A percentile compares a stretch with the other conserved stretches of the same genome.
phyloP scores from a whole-genome alignment of 495 filamentous ascomycete species.

The Penicillium soppii region DNA sequence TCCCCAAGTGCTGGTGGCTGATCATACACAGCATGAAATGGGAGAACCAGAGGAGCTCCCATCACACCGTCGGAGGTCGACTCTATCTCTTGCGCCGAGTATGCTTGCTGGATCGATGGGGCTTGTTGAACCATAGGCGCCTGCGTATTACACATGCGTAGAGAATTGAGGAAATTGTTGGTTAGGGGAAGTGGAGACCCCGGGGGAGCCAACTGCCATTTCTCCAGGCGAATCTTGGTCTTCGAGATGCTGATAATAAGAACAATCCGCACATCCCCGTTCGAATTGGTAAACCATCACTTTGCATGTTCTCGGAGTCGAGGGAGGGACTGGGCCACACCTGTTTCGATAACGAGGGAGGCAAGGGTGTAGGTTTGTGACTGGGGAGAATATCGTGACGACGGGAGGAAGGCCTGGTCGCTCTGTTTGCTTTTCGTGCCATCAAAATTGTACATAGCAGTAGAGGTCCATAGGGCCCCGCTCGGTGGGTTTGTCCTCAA shows the following conservation, averaged over 20 bases:
- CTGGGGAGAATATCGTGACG: not conserved
- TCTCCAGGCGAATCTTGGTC: conserved; percentile 20
- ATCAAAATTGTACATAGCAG: not conserved
- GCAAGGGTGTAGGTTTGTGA: conserved; percentile 12
- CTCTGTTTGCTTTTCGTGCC: not conserved
- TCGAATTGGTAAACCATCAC: conserved; percentile 32
- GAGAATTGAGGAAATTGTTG: not conserved
- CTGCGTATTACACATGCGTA: not conserved
- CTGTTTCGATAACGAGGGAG: conserved; percentile 32
- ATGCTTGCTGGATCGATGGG: not conserved
- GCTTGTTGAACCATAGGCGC: not conserved
- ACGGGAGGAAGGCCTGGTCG: not conserved
- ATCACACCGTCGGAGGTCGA: not conserved
- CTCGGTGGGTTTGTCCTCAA: not conserved
- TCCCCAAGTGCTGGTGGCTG: not conserved
- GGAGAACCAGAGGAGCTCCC: not conserved
- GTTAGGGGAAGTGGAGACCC: conserved; percentile 1
- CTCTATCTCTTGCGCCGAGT: not conserved
- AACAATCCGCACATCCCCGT: conserved; percentile 29
- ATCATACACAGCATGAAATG: not conserved
- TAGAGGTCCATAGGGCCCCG: not conserved
- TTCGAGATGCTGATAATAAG: conserved; percentile 20
- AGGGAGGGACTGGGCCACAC: conserved; percentile 21
- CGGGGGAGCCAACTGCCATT: conserved; percentile 19
- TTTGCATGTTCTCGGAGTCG: conserved; percentile 21